Base-by-base conservation (phyloP, 2,329 filamentous ascomycete genomes). In the Fusarium caatingaense region DNA sequence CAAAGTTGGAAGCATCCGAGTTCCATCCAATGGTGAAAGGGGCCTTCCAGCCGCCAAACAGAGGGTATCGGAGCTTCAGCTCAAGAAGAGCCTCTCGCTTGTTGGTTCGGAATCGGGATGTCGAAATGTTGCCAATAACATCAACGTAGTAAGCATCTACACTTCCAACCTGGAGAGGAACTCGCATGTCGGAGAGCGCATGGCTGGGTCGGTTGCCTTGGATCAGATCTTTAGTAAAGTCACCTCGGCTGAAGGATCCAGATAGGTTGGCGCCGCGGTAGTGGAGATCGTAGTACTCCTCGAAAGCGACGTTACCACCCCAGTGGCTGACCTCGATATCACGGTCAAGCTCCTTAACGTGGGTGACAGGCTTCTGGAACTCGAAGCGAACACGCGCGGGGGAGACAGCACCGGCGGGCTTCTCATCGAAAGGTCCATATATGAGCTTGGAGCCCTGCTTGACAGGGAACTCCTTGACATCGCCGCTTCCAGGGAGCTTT, bases 41-140 rank as follows among this genome's bases (percentile, higher is more conserved):
- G 82, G 98, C 98, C 81, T 97, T 97, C 96, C 96, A 99, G 65
- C 93, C 94, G 64, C 96, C 96, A 76, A 98, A 99, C 25, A 99
- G 80, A n/a, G 96, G 96, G 80, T 97, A 99, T 55, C 96, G 89
- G 21, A 96, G 96, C 85, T 94, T 96, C 68, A 98, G 86, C 80
- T 98, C 94, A 28, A 99, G 87, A 44, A 91, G 83, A n/a, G 93
- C 91, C 80, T 95, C 92, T 23, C 92, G 89, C 78, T 87, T 88
- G 78, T 89, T 92, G 72, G 86, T 89, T 67, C 94, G 88, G 87
- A 97, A 99, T 68, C 88, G 88, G 59, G 94, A 97, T 1, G 96
- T 99, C 28, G 94, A 97, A 30, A 99, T 94, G 77, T 99, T 99
- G 72, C 96, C 96, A 76, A 99, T 97, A 74, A 93, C 92, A 78